Evolutionary conservation across 139 green algal genomes (phyloP).

Genomic region (Desmodesmus armatus): DNA sequence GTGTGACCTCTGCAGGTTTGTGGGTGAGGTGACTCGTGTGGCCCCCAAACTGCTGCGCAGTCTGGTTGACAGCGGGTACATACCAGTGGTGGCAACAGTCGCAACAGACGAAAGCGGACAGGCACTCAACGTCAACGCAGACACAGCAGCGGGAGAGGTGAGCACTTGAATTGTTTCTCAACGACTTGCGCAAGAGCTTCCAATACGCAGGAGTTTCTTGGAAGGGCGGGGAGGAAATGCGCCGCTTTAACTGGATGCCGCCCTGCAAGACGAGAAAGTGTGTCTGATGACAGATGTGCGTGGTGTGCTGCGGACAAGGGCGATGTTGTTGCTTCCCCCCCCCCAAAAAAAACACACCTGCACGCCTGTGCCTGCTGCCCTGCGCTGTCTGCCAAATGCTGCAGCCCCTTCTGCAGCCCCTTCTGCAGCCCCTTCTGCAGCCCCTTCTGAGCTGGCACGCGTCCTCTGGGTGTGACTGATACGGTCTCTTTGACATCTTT

Average conservation of each 20-base stretch:
- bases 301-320: constrained; percentile 91
- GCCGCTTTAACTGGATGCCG: too few relatives aligned
- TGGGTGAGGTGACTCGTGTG: constrained; percentile 95
- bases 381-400: too few relatives aligned
- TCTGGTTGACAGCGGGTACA: constrained; percentile 84
- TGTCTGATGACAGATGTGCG: constrained; percentile 98
- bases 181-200: too few relatives aligned
- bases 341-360: too few relatives aligned
- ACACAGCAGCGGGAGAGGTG: constrained; percentile 97
- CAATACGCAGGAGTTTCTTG: too few relatives aligned
- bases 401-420: not conserved
- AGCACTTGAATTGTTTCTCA: too few relatives aligned
- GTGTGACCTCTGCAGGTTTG: constrained; percentile 64
- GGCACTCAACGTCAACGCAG: constrained; percentile 99
- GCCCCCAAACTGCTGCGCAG: constrained; percentile 78
- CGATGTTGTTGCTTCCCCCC: constrained; percentile 63
- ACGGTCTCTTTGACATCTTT: too few relatives aligned
- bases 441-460: too few relatives aligned
- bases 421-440: not conserved
- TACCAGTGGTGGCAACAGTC: constrained; percentile 97
- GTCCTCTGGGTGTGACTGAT: too few relatives aligned
- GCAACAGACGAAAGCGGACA: constrained; percentile 85
- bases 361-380: too few relatives aligned
- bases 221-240: too few relatives aligned
- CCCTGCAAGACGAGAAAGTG: constrained; percentile 96